Base-by-base conservation (phyloP, 2,329 filamentous ascomycete species). In the Scedosporium boydii region DNA sequence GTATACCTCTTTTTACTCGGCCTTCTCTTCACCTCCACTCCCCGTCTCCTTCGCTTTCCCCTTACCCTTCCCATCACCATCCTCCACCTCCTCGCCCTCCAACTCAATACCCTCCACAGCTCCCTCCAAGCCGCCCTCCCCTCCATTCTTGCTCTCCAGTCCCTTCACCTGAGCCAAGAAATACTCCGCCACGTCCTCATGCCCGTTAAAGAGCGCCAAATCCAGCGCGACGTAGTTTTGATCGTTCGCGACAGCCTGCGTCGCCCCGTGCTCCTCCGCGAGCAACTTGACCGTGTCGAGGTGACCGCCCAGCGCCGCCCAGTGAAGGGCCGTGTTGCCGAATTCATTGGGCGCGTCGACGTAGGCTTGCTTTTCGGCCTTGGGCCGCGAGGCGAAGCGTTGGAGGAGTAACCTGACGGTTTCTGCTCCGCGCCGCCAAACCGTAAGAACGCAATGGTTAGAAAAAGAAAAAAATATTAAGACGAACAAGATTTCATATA, bases 241-340 rank as follows among this genome's bases (percentile, higher is more conserved):
- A 70, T 87, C 85, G 72, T 98, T 98, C 70, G 87, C 87, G 38
- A 91, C 77, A 10, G 86, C 86, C 4, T 92, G 87, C 63, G 91
- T 88, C 1, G 92, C 92, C 2, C 91, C 92, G 2, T 85, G 80
- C 55, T 87, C 85, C 34, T 59, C 64, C 1, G 96, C 80, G 12
- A 99, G 81, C 0, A 86, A 76, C 77, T 93, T 90, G 6, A 96
- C 91, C 3, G 87, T 84, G 5, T 87, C 84, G 3, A 98, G 78
- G 70, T 97, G 93, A 1, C 93, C 93, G 62, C 96, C 95, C 62
- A 97, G 78, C 0, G 91, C 90, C 0, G 93, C 93, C 93, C 93
- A 98, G 76, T 99, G 95, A 63, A 99, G 79, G 0, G 91, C 85
- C 0, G 93, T 97, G 77, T 97, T 98, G 55, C 92, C 93, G 56